A percentile compares a stretch with the other conserved stretches of the same genome.
phyloP scores from a whole-genome alignment of 2,329 filamentous ascomycete species.

The Madurella fahalii region DNA sequence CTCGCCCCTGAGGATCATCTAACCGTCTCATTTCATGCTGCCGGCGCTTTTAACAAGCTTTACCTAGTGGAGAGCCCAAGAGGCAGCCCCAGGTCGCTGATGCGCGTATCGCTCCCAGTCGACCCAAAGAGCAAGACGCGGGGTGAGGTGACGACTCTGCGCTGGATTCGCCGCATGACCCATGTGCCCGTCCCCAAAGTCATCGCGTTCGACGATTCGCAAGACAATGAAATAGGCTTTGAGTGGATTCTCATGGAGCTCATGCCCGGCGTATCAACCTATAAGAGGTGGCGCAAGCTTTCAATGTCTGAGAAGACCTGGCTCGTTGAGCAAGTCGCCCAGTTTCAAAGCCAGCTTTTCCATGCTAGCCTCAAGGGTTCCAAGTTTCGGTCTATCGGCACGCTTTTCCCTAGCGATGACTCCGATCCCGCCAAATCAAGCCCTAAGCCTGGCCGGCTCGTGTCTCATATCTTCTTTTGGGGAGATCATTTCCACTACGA shows the following conservation, averaged over 20 bases:
- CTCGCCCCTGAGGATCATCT: constrained; percentile 15
- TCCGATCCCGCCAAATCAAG: background rate
- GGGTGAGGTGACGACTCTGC: constrained; percentile 34
- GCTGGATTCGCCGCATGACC: constrained; percentile 28
- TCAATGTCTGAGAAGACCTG: constrained; percentile 29
- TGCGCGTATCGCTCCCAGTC: constrained; percentile 27
- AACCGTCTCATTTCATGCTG: constrained; percentile 22
- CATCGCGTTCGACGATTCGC: constrained; percentile 30
- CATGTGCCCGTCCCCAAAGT: constrained; percentile 32
- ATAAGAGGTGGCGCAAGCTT: constrained; percentile 30
- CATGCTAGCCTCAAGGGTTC: constrained; percentile 10
- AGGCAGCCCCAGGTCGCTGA: constrained; percentile 10
- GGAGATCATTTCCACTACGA: constrained; percentile 30
- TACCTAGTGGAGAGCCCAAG: constrained; percentile 22
- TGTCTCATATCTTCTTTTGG: constrained; percentile 32
- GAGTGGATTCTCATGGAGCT: constrained; percentile 38
- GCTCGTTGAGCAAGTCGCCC: constrained; percentile 31
- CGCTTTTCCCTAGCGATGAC: constrained; percentile 15
- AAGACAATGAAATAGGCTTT: constrained; percentile 33
- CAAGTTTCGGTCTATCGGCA: constrained; percentile 25
- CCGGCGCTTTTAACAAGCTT: constrained; percentile 28
- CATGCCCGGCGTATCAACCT: constrained; percentile 24
- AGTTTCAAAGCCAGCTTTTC: constrained; percentile 29
- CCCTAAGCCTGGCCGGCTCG: constrained; percentile 25
- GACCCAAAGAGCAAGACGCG: constrained; percentile 23